These are phyloP conservation scores for Stemphylium beticola DNA, from an alignment of 2,329 filamentous ascomycete species.

Conservation along the genomic window DNA sequence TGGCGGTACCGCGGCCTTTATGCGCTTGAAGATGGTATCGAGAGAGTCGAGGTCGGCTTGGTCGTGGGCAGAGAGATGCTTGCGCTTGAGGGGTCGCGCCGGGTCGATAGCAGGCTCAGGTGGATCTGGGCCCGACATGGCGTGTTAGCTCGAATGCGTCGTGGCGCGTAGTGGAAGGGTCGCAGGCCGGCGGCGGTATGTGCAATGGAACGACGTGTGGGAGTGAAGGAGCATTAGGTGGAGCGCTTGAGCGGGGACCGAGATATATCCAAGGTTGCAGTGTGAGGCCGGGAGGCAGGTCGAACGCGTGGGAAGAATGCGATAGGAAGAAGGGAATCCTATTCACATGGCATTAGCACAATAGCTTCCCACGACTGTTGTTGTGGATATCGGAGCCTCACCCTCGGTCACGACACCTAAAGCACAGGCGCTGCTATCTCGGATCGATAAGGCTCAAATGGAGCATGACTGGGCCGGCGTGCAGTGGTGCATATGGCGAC, in stretches of 20 bases:
- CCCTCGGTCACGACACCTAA: slow-evolving; percentile 14
- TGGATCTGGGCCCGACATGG: slow-evolving; percentile 42
- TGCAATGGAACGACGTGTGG: slow-evolving; percentile 12
- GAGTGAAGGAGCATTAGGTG: slow-evolving; percentile 27
- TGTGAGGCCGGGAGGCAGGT: not conserved
- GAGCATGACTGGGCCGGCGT: slow-evolving; percentile 37
- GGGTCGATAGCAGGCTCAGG: slow-evolving; percentile 32
- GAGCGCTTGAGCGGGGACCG: slow-evolving; percentile 9
- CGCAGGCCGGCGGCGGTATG: slow-evolving; percentile 13
- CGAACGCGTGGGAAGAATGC: not conserved
- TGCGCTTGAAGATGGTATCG: slow-evolving; percentile 52
- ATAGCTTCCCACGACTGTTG: slow-evolving; percentile 1
- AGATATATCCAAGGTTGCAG: slow-evolving; percentile 1
- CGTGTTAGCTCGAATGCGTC: slow-evolving; percentile 15
- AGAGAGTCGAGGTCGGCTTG: slow-evolving; percentile 49
- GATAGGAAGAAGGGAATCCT: slow-evolving; percentile 3
- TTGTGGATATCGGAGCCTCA: slow-evolving; percentile 18
- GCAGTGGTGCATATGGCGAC: not conserved
- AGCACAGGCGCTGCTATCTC: slow-evolving; percentile 10
- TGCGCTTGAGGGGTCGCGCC: slow-evolving; percentile 37
- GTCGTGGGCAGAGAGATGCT: slow-evolving; percentile 34
- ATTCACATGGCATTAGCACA: slow-evolving; percentile 11
- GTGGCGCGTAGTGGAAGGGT: slow-evolving; percentile 6
- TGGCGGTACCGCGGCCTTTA: slow-evolving; percentile 50
- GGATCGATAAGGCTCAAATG: slow-evolving; percentile 31